Evolutionary conservation across 2,329 filamentous ascomycete species (phyloP).

Genomic region (Penicillium sp.): DNA sequence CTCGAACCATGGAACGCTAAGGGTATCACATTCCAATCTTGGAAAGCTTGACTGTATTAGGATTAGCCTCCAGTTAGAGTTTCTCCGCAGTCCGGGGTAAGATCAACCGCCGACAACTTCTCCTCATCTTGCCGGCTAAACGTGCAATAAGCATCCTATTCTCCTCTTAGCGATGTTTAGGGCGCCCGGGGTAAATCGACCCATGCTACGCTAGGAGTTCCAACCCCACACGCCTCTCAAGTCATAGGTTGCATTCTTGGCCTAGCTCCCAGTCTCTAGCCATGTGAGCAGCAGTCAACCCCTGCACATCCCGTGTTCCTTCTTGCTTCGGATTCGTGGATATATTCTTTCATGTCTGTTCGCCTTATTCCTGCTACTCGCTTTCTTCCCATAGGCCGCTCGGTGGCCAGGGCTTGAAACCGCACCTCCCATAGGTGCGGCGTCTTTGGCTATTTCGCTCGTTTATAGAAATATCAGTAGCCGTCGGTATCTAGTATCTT

Average conservation of each 20-base stretch:
- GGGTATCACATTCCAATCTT: background rate
- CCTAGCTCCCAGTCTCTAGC: background rate
- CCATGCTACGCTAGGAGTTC: background rate
- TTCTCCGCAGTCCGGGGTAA: constrained; percentile 11
- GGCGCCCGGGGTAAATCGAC: background rate
- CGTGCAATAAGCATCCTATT: background rate
- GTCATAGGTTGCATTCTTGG: background rate
- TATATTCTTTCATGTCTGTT: constrained; percentile 11
- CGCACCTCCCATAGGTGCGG: constrained; percentile 5
- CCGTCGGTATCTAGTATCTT: constrained; percentile 3
- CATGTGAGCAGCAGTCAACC: constrained; percentile 1
- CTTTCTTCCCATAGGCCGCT: constrained; percentile 8
- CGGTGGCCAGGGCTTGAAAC: constrained; percentile 6
- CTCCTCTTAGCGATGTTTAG: background rate
- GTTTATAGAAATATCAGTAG: constrained; percentile 3
- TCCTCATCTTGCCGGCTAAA: constrained; percentile 1
- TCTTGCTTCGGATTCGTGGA: constrained; percentile 25
- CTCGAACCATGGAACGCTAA: background rate
- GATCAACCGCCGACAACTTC: background rate
- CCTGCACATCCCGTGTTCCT: background rate
- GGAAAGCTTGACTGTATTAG: background rate
- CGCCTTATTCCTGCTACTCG: constrained; percentile 9
- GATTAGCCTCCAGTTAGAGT: background rate
- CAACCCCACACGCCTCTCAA: constrained; percentile 1
- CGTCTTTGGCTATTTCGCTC: background rate